phyloP scores from a whole-genome alignment of 345 rosid species.

The Euphorbia pulcherrima region DNA sequence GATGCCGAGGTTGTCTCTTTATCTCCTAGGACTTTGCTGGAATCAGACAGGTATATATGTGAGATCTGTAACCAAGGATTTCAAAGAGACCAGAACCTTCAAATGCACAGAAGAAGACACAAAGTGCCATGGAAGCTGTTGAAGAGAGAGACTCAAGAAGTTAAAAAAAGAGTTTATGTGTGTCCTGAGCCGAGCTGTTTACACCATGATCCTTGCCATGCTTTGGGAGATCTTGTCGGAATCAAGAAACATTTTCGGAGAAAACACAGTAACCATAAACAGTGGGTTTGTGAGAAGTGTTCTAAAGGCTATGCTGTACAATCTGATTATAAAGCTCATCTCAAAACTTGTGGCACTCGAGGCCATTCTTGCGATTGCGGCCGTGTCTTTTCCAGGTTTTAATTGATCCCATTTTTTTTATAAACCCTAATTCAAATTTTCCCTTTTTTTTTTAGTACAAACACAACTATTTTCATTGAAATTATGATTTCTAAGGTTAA shows the following conservation, averaged over 20 bases:
- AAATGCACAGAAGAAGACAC: slow-evolving; percentile 82
- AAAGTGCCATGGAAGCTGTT: slow-evolving; percentile 86
- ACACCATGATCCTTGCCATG: slow-evolving; percentile 84
- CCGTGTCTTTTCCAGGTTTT: slow-evolving; percentile 81
- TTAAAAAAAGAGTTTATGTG: slow-evolving; percentile 70
- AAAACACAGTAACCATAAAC: slow-evolving; percentile 72
- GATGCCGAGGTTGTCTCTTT: slow-evolving; percentile 84
- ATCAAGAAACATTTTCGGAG: slow-evolving; percentile 75
- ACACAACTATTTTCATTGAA: too few relatives aligned
- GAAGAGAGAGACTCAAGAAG: slow-evolving; percentile 62
- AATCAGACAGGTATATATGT: slow-evolving; percentile 74
- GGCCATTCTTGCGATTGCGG: slow-evolving; percentile 93
- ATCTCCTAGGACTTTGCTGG: slow-evolving; percentile 65
- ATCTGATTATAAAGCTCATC: slow-evolving; percentile 85
- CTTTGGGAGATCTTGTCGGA: slow-evolving; percentile 81
- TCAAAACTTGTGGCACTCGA: slow-evolving; percentile 81
- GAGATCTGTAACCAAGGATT: slow-evolving; percentile 94
- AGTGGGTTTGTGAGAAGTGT: slow-evolving; percentile 80
- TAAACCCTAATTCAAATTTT: slow-evolving; percentile 18
- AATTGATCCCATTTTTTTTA: background rate
- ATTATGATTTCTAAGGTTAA: too few relatives aligned
- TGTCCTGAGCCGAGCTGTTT: slow-evolving; percentile 76
- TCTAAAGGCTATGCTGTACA: slow-evolving; percentile 82
- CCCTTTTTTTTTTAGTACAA: too few relatives aligned
- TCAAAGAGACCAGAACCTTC: slow-evolving; percentile 83